Percentiles rank a stretch among this genome's conserved stretches.
These are phyloP conservation scores for Rosa rugosa DNA, from an alignment of 306 rosid genomes.

Conservation along the genomic window DNA sequence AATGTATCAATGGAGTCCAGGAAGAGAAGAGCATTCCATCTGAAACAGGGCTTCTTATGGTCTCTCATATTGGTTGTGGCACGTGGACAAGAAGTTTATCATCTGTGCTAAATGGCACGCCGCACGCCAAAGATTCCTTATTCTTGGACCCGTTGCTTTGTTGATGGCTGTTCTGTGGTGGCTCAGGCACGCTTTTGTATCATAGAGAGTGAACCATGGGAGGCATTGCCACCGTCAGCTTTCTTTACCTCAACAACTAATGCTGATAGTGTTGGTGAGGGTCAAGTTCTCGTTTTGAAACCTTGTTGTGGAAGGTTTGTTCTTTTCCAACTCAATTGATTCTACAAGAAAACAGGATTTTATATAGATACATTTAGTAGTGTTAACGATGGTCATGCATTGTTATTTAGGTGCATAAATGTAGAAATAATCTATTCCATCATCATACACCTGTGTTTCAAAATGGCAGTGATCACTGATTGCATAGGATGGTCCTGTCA, in stretches of 20 bases:
- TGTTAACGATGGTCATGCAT: background rate
- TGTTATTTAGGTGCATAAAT: slow-evolving; percentile 7
- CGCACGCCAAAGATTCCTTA: slow-evolving; percentile 31
- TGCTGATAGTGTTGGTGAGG: slow-evolving; percentile 39
- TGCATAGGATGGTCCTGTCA: background rate
- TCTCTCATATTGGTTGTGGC: slow-evolving; percentile 77
- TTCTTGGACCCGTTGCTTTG: slow-evolving; percentile 70
- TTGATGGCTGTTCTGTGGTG: slow-evolving; percentile 46
- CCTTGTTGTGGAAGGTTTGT: slow-evolving; percentile 83
- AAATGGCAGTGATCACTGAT: background rate
- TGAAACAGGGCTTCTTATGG: slow-evolving; percentile 66
- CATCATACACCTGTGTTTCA: background rate
- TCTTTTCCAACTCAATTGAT: slow-evolving; percentile 24
- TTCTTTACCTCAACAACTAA: slow-evolving; percentile 45
- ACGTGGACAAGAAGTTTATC: slow-evolving; percentile 65
- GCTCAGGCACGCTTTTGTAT: slow-evolving; percentile 64
- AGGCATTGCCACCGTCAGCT: slow-evolving; percentile 63
- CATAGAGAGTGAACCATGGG: slow-evolving; percentile 81
- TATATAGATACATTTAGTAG: background rate
- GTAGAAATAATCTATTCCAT: background rate
- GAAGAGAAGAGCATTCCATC: slow-evolving; percentile 31
- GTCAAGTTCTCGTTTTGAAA: slow-evolving; percentile 57
- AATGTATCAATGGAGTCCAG: slow-evolving; percentile 33
- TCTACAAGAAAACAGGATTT: slow-evolving; percentile 10
- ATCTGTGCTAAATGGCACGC: slow-evolving; percentile 27